Percentiles rank a stretch among this genome's conserved stretches.
phyloP scores from a whole-genome alignment of 208 protist species.

The Acanthamoeba sp. region DNA sequence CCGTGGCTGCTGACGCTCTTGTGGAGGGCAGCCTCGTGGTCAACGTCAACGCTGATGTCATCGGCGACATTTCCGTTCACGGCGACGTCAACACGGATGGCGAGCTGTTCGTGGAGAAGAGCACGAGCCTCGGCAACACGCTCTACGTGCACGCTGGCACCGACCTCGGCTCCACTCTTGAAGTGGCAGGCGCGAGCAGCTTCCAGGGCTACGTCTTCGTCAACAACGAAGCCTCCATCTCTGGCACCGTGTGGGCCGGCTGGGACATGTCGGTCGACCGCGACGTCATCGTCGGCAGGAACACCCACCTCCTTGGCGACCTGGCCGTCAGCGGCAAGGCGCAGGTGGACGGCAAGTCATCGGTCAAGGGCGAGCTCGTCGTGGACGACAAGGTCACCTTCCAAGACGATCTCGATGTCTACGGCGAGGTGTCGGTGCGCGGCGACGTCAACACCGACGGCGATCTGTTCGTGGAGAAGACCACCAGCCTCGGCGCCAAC shows the following conservation, averaged over 20 bases:
- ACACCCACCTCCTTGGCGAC: background rate
- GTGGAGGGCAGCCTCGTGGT: background rate
- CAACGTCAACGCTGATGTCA: background rate
- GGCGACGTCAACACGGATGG: background rate
- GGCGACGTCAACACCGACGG: background rate
- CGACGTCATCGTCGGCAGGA: background rate
- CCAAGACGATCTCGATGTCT: background rate
- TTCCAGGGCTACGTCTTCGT: background rate
- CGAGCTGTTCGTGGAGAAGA: conserved; percentile 22
- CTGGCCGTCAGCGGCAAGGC: background rate
- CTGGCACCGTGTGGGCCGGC: background rate
- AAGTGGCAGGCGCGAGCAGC: background rate
- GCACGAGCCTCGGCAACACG: background rate
- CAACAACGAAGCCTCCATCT: background rate
- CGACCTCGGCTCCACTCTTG: background rate
- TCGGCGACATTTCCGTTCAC: background rate
- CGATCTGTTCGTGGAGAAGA: conserved; percentile 30
- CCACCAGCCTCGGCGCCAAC: background rate
- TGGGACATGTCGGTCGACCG: background rate
- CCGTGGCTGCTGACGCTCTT: background rate
- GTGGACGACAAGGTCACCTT: background rate
- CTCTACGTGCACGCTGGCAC: too few relatives aligned
- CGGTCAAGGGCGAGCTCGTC: background rate
- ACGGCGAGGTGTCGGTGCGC: background rate
- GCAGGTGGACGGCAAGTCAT: background rate